Evolutionary conservation across 2,329 filamentous ascomycete genomes (phyloP).

Genomic region (Trichoderma afroharzianum): DNA sequence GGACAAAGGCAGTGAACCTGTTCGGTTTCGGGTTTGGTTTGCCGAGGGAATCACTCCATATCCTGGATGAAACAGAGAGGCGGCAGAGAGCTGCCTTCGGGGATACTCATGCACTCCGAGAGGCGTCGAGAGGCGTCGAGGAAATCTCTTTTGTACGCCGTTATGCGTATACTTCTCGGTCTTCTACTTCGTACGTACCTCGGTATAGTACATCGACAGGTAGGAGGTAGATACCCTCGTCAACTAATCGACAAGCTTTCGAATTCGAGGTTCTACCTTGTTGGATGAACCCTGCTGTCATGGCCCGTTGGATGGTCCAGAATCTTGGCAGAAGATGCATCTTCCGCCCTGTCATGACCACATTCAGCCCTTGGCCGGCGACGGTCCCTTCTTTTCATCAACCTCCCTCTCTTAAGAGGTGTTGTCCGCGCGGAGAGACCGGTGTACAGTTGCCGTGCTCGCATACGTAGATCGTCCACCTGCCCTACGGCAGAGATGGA

Average conservation of each 20-base stretch:
- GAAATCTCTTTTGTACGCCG: neutral
- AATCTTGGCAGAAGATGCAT: neutral
- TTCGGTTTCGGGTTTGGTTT: neutral
- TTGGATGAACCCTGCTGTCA: neutral
- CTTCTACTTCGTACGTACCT: neutral
- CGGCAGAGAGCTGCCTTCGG: neutral
- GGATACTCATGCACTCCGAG: neutral
- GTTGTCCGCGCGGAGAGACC: neutral
- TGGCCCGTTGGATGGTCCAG: neutral
- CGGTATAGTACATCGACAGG: neutral
- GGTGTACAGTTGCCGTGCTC: neutral
- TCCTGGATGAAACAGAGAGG: neutral
- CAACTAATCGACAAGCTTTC: neutral
- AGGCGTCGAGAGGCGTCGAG: neutral
- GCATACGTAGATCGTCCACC: neutral
- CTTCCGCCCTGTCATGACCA: neutral
- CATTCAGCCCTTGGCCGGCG: neutral
- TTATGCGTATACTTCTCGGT: neutral
- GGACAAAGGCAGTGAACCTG: neutral
- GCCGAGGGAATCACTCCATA: neutral
- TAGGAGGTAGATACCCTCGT: neutral
- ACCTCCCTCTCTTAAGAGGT: neutral
- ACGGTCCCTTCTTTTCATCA: neutral
- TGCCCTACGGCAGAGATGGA: neutral
- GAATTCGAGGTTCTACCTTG: neutral